These are phyloP conservation scores for Ambrosia hybrid DNA, from an alignment of 140 eudicot genomes.

Conservation along the genomic window DNA sequence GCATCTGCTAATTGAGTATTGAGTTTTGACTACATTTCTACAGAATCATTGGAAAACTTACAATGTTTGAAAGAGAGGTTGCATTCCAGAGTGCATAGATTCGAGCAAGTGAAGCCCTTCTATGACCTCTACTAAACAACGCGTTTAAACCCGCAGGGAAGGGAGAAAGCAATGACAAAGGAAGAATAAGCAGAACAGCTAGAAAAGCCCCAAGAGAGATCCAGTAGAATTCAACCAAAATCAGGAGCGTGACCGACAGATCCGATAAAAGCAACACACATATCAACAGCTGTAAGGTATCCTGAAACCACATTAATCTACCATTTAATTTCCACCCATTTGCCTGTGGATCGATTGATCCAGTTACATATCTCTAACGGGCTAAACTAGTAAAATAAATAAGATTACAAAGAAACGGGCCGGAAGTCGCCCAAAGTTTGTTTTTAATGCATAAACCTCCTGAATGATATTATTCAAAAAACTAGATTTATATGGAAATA, in stretches of 20 bases:
- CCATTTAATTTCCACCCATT: conserved; percentile 2
- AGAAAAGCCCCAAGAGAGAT: conserved; percentile 84
- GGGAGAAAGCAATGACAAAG: conserved; percentile 81
- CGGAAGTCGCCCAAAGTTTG: not conserved
- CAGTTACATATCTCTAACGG: not conserved
- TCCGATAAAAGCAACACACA: conserved; percentile 76
- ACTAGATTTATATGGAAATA: not conserved
- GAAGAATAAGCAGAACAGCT: conserved; percentile 84
- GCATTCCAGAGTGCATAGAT: conserved; percentile 94
- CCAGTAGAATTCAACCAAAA: conserved; percentile 81
- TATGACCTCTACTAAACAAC: conserved; percentile 75
- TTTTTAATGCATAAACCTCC: not conserved
- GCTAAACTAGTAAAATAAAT: not conserved
- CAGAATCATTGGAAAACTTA: conserved; percentile 38
- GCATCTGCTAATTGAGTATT: not conserved
- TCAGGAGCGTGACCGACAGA: conserved; percentile 74
- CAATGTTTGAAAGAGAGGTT: conserved; percentile 75
- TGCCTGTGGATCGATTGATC: not conserved
- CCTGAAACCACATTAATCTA: conserved; percentile 50
- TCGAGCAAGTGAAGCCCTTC: conserved; percentile 87
- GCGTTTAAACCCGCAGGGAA: conserved; percentile 97
- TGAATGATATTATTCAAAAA: not conserved
- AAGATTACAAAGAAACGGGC: not conserved
- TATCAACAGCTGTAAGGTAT: conserved; percentile 73
- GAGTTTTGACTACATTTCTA: not conserved